Percentiles rank a stretch among this genome's conserved stretches.
phyloP scores from a whole-genome alignment of 805 yeast genomes.

The Kluyveromyces nonfermentans region DNA sequence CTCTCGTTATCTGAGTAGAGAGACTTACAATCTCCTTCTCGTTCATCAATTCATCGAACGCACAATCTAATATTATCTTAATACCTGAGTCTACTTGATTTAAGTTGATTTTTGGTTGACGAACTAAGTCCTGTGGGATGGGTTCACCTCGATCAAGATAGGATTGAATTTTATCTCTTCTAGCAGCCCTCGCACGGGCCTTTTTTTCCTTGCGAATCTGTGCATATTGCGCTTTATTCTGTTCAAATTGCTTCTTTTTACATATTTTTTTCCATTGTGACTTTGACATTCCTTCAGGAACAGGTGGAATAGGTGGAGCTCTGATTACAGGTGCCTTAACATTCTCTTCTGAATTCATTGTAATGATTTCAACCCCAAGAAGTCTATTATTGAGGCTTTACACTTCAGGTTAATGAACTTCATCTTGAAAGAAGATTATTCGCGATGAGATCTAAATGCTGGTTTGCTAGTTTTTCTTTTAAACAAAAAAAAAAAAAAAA shows the following conservation, averaged over 20 bases:
- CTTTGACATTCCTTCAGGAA: conserved; percentile 85
- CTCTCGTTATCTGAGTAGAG: conserved; percentile 70
- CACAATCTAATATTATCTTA: conserved; percentile 72
- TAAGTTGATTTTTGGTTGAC: conserved; percentile 29
- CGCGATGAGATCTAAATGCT: background rate
- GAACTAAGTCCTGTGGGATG: conserved; percentile 32
- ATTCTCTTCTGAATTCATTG: background rate
- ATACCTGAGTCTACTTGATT: conserved; percentile 43
- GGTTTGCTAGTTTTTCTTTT: no score
- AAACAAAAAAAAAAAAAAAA: no score
- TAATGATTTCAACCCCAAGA: background rate
- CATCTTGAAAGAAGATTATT: no score
- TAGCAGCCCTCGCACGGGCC: conserved; percentile 34
- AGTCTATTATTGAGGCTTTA: no score
- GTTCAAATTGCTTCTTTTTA: conserved; percentile 50
- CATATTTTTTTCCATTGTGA: conserved; percentile 72
- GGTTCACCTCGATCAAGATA: conserved; percentile 33
- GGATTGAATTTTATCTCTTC: conserved; percentile 31
- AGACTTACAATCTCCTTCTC: conserved; percentile 61
- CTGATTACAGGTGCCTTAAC: conserved; percentile 3
- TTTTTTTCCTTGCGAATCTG: conserved; percentile 47
- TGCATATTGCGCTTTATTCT: conserved; percentile 50
- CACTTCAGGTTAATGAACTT: no score
- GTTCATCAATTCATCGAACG: conserved; percentile 82
- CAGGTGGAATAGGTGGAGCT: conserved; percentile 23